These are phyloP conservation scores for Stachybotrys elegans DNA, from an alignment of 2,329 filamentous ascomycete species.

Conservation along the genomic window DNA sequence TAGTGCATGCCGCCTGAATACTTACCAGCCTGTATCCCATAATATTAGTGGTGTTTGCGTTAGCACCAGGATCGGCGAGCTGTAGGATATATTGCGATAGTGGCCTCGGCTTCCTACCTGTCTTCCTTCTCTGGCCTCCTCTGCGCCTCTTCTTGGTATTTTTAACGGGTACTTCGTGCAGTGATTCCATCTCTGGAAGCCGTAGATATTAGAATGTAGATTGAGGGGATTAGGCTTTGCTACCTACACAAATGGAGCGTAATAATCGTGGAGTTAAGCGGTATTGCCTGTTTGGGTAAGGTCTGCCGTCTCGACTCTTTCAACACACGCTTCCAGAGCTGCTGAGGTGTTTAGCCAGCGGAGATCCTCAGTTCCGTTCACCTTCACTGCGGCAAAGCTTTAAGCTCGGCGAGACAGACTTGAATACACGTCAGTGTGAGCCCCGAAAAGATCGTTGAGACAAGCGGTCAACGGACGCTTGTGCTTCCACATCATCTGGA, in stretches of 20 bases:
- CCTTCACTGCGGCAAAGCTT: constrained; percentile 65
- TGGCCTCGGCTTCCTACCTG: background rate
- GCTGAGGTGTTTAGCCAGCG: constrained; percentile 71
- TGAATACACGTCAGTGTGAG: background rate
- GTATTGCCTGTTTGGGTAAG: no score
- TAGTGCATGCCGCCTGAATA: background rate
- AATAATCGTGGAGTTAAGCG: no score
- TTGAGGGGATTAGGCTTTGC: no score
- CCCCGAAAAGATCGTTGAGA: background rate
- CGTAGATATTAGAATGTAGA: no score
- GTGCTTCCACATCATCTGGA: constrained; percentile 58
- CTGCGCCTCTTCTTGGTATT: background rate
- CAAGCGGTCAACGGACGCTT: constrained; percentile 48
- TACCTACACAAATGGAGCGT: no score
- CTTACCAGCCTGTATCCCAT: background rate
- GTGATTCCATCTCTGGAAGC: no score
- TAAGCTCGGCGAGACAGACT: constrained; percentile 53
- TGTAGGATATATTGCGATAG: background rate
- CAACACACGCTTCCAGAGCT: constrained; percentile 56
- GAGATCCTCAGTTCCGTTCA: constrained; percentile 74
- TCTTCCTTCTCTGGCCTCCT: background rate
- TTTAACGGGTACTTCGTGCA: no score
- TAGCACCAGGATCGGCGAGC: background rate
- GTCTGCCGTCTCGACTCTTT: no score
- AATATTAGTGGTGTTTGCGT: background rate